Conservation (phyloP, 495 filamentous ascomycete genomes). For the Annulohypoxylon maeteangense region DNA sequence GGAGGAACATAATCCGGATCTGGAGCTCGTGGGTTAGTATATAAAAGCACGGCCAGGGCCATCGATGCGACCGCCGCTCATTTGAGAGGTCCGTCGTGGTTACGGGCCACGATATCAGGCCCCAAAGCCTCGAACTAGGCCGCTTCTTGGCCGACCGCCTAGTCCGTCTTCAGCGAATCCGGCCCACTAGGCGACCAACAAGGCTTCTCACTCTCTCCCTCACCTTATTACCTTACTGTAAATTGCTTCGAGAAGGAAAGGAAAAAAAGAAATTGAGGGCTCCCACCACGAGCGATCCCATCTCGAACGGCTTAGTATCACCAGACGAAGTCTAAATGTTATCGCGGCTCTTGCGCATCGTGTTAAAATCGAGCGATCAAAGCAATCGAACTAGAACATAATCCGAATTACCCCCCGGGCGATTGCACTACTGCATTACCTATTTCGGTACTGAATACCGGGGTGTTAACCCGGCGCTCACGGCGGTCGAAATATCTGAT, state of each 20-base stretch:
- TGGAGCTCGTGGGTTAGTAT: constrained; percentile 32
- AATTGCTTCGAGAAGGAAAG: constrained; percentile 34
- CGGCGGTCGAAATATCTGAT: background rate
- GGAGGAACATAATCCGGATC: constrained; percentile 24
- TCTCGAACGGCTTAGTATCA: constrained; percentile 1
- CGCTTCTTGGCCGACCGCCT: constrained; percentile 43
- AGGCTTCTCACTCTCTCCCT: constrained; percentile 41
- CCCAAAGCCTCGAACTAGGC: constrained; percentile 46
- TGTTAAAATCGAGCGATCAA: constrained; percentile 24
- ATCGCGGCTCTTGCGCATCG: constrained; percentile 25
- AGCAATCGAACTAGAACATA: constrained; percentile 32
- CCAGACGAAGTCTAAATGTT: background rate
- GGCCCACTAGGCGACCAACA: constrained; percentile 43
- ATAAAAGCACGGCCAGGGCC: constrained; percentile 43
- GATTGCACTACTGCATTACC: constrained; percentile 26
- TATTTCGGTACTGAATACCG: constrained; percentile 23
- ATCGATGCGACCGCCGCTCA: constrained; percentile 37
- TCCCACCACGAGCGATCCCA: constrained; percentile 15
- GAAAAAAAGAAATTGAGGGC: constrained; percentile 37
- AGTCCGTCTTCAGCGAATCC: constrained; percentile 29
- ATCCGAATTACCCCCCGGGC: constrained; percentile 41
- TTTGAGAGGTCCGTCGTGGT: constrained; percentile 28
- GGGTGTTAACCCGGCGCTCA: constrained; percentile 15
- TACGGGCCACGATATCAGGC: constrained; percentile 42
- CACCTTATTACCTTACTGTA: constrained; percentile 16